Evolutionary conservation across 768 basidiomycete genomes (phyloP), one percentile per base, ranked within the genome.

Genomic region (Pisolithus tinctorius): DNA sequence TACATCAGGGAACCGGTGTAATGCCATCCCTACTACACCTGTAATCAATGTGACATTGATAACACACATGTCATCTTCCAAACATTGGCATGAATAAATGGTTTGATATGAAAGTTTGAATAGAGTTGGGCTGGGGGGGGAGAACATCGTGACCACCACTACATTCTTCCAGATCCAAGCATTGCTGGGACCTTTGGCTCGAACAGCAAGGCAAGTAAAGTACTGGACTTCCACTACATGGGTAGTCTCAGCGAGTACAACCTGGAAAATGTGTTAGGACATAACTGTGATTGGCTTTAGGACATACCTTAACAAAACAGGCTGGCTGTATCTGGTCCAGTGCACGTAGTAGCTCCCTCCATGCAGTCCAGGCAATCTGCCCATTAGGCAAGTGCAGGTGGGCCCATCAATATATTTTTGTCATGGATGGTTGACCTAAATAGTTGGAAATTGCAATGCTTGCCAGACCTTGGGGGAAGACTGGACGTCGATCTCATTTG

Each of bases 371-470:
- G 0, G 51, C 57, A 23, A 61, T 56, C 30, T 63, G 62, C 1
- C 60, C 60, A 40, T 58, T 64, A 4, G 63, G 63, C 7, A 63
- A 48, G 1, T 50, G 51, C 0, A 64, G 11, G 1, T 54, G 55
- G 10, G 60, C 63, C 60, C 60, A 63, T 25, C 57, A 38, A 44
- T 29, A 31, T 30, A 52, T 53, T 29, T 40, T 26, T 8, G 27
- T 14, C 30, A 16, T 40, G 11, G 7, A 4, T 8, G 4, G 8
- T 14, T 25, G 34, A 4, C 17, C 50, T 16, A 51, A 44, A 30
- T 23, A 56, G 7, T 20, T 20, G 26, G 10, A 4, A 14, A 48
- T 45, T 20, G 31, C 36, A n/a, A n/a, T n/a, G n/a, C n/a, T n/a
- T n/a, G n/a, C n/a, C n/a, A n/a, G n/a, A n/a, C n/a, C n/a, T n/a